A percentile compares a stretch with the other conserved stretches of the same genome.
Conservation (phyloP, 108 stramenopile species). For the Cyclotella atomus region DNA sequence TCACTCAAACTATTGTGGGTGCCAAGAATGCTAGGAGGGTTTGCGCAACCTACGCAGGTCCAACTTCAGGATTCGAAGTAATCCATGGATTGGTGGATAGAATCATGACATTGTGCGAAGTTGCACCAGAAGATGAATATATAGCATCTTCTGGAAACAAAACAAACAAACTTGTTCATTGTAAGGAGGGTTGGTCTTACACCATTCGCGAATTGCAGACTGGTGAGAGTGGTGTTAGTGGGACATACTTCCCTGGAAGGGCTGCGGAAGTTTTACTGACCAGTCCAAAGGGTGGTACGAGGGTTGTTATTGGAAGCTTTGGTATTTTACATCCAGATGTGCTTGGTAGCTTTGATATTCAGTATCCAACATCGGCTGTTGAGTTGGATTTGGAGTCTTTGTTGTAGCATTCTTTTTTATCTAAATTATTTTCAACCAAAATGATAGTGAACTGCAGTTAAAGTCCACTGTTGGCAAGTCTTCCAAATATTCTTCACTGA, state of each 20-base stretch:
- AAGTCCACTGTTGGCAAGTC: no score
- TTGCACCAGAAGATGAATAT: slow-evolving; percentile 82
- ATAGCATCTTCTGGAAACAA: slow-evolving; percentile 67
- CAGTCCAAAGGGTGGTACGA: slow-evolving; percentile 52
- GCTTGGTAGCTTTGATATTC: slow-evolving; percentile 91
- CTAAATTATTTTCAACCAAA: no score
- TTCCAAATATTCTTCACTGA: no score
- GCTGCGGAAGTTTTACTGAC: slow-evolving; percentile 92
- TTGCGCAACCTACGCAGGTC: slow-evolving; percentile 93
- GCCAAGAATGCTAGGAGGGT: slow-evolving; percentile 89
- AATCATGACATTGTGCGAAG: slow-evolving; percentile 93
- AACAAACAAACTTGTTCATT: slow-evolving; percentile 75
- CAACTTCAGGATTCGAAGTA: slow-evolving; percentile 97
- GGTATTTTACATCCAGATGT: slow-evolving; percentile 98
- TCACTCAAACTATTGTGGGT: slow-evolving; percentile 92
- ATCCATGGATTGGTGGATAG: slow-evolving; percentile 98
- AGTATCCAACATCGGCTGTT: slow-evolving; percentile 87
- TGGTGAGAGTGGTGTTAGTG: slow-evolving; percentile 53
- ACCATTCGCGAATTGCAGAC: slow-evolving; percentile 66
- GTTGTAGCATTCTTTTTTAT: no score
- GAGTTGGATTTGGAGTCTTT: slow-evolving; percentile 94
- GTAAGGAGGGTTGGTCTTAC: slow-evolving; percentile 84
- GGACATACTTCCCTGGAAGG: slow-evolving; percentile 96
- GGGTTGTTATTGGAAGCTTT: slow-evolving; percentile 86
- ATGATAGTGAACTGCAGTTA: no score